Evolutionary conservation across 2,329 filamentous ascomycete genomes (phyloP), one percentile per base, ranked within the genome.

Genomic region (Hypoxylon sp.): DNA sequence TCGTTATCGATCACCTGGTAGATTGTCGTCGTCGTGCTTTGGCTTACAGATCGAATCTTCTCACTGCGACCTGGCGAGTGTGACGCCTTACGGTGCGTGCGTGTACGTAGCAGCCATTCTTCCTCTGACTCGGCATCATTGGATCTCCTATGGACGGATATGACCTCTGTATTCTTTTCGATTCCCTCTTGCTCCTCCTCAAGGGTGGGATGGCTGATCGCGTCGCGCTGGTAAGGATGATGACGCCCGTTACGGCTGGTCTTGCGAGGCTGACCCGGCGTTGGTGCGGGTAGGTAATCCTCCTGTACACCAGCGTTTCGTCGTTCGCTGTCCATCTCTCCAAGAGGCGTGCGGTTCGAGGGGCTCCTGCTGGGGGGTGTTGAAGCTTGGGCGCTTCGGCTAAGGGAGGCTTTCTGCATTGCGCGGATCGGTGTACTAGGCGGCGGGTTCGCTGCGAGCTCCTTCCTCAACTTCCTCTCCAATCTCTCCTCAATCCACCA

Each of bases 401-500:
- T 74, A 10, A 86, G 74, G 48, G 81, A 82, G 10, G 84, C 75
- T 76, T 88, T 89, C 63, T 85, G 87, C 81, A 85, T 87, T 70
- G 84, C 85, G 75, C 81, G 86, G 68, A 84, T 86, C 60, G 83
- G 88, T 53, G 87, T 90, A 78, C 82, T 88, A 50, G 87, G 86
- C 22, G 79, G 74, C 15, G 77, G 72, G 58, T 81, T 82, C 39
- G 81, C 79, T 22, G 85, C 81, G 72, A 87, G 80, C 74, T 89
- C 86, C 75, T 85, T 87, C 48, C 86, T 80, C 56, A 89, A 79
- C 76, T 85, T 87, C 57, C 85, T 88, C 77, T 93, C 91, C 60
- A 94, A 81, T 74, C 93, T 91, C 80, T 94, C 91, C 80, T 93
- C 93, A 73, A 95, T 86, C 92, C 94, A 98, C 95, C 95, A 99